Evolutionary conservation across 305 asterid species (phyloP), one percentile per base, ranked within the genome.

Genomic region (Fraxinus nigra): DNA sequence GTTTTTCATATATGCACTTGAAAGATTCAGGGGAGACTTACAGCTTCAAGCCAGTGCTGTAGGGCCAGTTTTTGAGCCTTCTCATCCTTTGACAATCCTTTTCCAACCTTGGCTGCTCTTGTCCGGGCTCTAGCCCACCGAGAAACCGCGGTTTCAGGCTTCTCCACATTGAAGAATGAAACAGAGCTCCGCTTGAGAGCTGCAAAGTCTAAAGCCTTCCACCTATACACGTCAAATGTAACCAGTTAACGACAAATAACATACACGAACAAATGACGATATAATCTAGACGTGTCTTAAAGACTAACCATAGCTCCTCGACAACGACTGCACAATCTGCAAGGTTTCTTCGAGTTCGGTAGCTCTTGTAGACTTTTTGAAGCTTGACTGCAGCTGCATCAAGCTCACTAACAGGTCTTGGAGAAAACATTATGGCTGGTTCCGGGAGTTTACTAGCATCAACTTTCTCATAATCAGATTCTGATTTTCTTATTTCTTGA

Each of bases 31-130:
- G 85, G 63, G 56, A 46, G 65, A 85, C 97, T 89, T 89, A 95
- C 99, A 20, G 98, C 99, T 91, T 95, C 99, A 67, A 95, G 97
- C 99, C 99, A 95, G 85, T 95, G 99, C 48, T 91, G 99, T 30
- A 95, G 88, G 9, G 99, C 99, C 75, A 95, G 83, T 85, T 95
- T 91, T 75, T 92, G 99, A 80, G 99, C 99, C 79, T 95, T 95
- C 70, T 95, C 98, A 79, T 95, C 94, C 84, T 95, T 93, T 37
- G 99, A 95, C 88, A 95, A 83, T 40, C 99, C 99, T 85, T 95
- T 95, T 8, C 99, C 99, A 13, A 95, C 97, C 96, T 93, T 95
- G 59, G 99, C 98, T 24, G 93, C 99, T 83, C 98, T 88, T 32
- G 98, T 95, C 18, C 97, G 85, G 0, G 99, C 99, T 87, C 99